Evolutionary conservation across 352 stramenopile species (phyloP).

Genomic region (Peronospora destructor): DNA sequence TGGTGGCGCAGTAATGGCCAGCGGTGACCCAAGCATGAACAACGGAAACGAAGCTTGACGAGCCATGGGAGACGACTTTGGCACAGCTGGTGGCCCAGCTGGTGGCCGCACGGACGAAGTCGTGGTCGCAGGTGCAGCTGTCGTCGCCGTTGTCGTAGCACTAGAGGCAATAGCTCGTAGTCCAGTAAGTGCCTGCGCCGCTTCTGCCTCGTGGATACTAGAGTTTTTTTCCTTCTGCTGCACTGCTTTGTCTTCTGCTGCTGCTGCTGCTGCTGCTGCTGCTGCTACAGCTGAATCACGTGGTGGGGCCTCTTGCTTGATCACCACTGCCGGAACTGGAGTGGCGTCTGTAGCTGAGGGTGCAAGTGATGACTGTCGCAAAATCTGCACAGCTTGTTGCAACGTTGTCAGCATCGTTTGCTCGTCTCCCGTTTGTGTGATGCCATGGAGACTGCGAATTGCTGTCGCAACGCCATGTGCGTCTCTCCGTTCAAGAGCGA

Average conservation of each 20-base stretch:
- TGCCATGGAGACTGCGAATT: constrained; percentile 36
- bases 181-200: constrained; percentile 66
- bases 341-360: constrained; percentile 3
- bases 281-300: background rate
- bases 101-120: constrained; percentile 12
- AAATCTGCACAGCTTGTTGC: constrained; percentile 34
- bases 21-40: constrained; percentile 28
- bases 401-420: constrained; percentile 34
- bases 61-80: constrained; percentile 20
- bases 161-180: constrained; percentile 31
- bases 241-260: background rate
- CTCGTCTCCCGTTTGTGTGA: constrained; percentile 17
- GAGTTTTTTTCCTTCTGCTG: constrained; percentile 27
- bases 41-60: constrained; percentile 27
- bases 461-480: constrained; percentile 29
- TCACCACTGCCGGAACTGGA: constrained; percentile 10
- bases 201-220: constrained; percentile 50
- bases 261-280: background rate
- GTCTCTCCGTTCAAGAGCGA: constrained; percentile 37
- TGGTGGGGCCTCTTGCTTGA: constrained; percentile 18
- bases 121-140: constrained; percentile 2
- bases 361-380: constrained; percentile 11
- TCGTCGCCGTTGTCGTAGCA: constrained; percentile 6
- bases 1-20: constrained; percentile 44
- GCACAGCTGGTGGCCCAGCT: constrained; percentile 11